Conservation (phyloP, 2,329 filamentous ascomycete genomes). For the Clonostachys solani region DNA sequence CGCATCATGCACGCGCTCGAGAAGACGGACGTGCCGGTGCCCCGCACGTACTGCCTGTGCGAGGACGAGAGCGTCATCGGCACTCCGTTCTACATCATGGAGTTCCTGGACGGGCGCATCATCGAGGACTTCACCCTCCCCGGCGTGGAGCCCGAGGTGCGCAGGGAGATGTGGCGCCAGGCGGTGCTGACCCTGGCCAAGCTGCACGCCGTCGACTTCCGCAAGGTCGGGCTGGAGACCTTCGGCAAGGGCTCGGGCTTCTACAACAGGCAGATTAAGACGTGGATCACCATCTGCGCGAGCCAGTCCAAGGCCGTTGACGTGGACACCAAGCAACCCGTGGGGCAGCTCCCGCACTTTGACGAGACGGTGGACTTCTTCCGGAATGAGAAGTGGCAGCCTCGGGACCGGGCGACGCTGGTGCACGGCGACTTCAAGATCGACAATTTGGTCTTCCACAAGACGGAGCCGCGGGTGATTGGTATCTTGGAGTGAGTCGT, state of each 20-base stretch:
- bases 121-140: constrained; percentile 86
- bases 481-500: constrained; percentile 75
- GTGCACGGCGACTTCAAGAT: constrained; percentile 98
- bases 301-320: constrained; percentile 75
- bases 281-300: constrained; percentile 73
- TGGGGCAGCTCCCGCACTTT: constrained; percentile 82
- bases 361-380: constrained; percentile 79
- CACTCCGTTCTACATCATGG: constrained; percentile 96
- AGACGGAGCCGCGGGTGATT: constrained; percentile 81
- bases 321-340: constrained; percentile 68
- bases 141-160: constrained; percentile 61
- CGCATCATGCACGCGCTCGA: constrained; percentile 81
- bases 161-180: constrained; percentile 79
- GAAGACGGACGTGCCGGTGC: constrained; percentile 78
- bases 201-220: constrained; percentile 72
- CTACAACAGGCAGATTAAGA: constrained; percentile 81
- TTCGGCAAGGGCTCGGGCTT: constrained; percentile 77
- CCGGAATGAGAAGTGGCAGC: constrained; percentile 62
- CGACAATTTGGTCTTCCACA: constrained; percentile 85
- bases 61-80: constrained; percentile 77
- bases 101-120: constrained; percentile 89
- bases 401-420: constrained; percentile 71
- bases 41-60: constrained; percentile 78
- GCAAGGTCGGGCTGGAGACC: constrained; percentile 59
- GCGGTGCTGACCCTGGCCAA: constrained; percentile 80